Conservation (phyloP, 1,284 basidiomycete genomes). For the Pascua guehoae region DNA sequence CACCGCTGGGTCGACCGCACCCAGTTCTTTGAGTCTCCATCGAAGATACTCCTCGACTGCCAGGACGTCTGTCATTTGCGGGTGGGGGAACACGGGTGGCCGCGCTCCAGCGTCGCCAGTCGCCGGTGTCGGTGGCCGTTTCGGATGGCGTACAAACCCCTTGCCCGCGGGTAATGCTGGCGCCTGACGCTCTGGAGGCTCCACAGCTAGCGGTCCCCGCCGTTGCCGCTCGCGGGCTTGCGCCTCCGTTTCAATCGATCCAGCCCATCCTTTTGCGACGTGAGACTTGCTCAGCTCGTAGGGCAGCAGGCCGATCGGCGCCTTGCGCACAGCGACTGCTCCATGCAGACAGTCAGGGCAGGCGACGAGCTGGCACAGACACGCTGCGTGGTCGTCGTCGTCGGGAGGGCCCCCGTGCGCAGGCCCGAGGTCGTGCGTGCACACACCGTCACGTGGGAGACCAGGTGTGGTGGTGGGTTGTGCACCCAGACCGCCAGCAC, state of each 20-base stretch:
- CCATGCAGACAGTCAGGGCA: slow-evolving; percentile 37
- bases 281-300: slow-evolving; percentile 23
- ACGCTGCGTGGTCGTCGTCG: slow-evolving; percentile 38
- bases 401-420: slow-evolving; percentile 11
- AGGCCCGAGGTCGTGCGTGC: slow-evolving; percentile 23
- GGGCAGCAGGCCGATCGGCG: slow-evolving; percentile 36
- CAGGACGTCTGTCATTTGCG: slow-evolving; percentile 50
- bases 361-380: slow-evolving; percentile 41
- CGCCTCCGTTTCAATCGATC: slow-evolving; percentile 31
- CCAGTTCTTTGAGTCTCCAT: slow-evolving; percentile 49
- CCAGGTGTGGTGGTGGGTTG: slow-evolving; percentile 15
- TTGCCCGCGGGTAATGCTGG: slow-evolving; percentile 28
- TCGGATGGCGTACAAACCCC: slow-evolving; percentile 39
- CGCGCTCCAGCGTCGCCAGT: neutral
- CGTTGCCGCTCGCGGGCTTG: slow-evolving; percentile 19
- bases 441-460: slow-evolving; percentile 15
- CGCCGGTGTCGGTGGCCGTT: slow-evolving; percentile 11
- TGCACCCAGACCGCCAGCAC: slow-evolving; percentile 17
- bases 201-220: slow-evolving; percentile 8
- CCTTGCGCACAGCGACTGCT: slow-evolving; percentile 26
- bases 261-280: slow-evolving; percentile 32
- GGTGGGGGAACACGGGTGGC: slow-evolving; percentile 42
- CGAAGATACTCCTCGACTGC: slow-evolving; percentile 49
- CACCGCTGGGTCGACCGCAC: slow-evolving; percentile 42
- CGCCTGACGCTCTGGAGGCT: slow-evolving; percentile 3